Base-by-base conservation (phyloP, 805 yeast genomes). In the Candida peoriensis region DNA sequence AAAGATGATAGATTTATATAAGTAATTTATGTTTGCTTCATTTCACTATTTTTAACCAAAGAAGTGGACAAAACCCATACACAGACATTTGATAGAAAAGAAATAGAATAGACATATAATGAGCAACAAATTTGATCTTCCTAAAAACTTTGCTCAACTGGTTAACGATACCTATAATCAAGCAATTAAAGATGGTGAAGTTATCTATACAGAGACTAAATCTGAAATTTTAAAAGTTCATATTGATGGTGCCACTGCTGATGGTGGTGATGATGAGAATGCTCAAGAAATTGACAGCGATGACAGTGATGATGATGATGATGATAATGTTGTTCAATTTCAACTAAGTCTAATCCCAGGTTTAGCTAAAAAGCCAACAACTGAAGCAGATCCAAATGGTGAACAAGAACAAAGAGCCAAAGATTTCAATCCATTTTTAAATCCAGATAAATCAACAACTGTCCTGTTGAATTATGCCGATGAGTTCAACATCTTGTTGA, bases 391-490 rank as follows among this genome's bases (percentile, higher is more conserved):
- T 4, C 54, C 60, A 11, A n/a, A n/a, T n/a, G n/a, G n/a, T n/a
- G 57, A 50, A n/a, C 51, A 55, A 35, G 37, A 66, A 6, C 37
- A 51, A 19, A 46, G 63, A 21, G 58, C 57, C 7, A 53, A 59
- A 36, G 56, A 55, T 15, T 59, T 61, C 36, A 76, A 87, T 50
- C 97, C 97, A 3, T 90, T 93, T 61, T 70, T 72, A 32, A 72
- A 76, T 15, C 90, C 95, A 0, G 96, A 85, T 46, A 83, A 83
- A 5, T 80, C 76, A 39, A 62, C 89, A 28, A 75, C 87, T 0
- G 68, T 89, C 8, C 47, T 75, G 18, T 68, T 70, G 8, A 68
- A 68, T 30, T 68, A 72, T 38, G 74, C 74, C 9, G 58, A 58
- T 12, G 62, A 73, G 20, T 75, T 81, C 51, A 67, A 77, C 43